These are phyloP conservation scores for Colletotrichum sp. DNA, from an alignment of 2,329 filamentous ascomycete genomes.

Conservation along the genomic window DNA sequence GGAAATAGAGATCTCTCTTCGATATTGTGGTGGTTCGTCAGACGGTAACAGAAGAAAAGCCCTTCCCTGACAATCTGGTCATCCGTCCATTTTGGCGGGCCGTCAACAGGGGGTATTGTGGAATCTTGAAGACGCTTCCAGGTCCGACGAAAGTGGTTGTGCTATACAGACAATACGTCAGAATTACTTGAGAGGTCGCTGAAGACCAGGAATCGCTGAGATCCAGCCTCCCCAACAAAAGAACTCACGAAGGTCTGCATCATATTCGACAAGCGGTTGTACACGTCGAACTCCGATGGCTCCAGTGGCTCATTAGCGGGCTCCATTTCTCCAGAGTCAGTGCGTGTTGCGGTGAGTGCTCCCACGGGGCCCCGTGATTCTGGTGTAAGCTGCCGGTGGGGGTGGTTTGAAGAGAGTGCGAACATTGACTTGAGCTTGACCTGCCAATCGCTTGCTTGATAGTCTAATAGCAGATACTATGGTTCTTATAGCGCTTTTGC, in stretches of 20 bases:
- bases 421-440: fast-evolving
- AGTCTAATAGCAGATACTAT: not conserved
- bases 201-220: not conserved
- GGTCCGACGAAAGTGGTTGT: slow-evolving; percentile 75
- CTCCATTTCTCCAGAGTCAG: not conserved
- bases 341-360: not conserved
- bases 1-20: slow-evolving; percentile 86
- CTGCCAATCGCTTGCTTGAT: not conserved
- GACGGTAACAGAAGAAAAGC: slow-evolving; percentile 69
- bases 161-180: slow-evolving; percentile 48
- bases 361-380: not conserved
- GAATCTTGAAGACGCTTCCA: slow-evolving; percentile 74
- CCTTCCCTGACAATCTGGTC: slow-evolving; percentile 71
- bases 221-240: slow-evolving; percentile 12
- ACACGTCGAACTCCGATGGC: slow-evolving; percentile 68
- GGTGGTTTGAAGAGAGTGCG: not conserved
- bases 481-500: not conserved
- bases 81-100: slow-evolving; percentile 57
- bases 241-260: slow-evolving; percentile 73
- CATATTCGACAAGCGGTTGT: slow-evolving; percentile 73
- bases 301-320: slow-evolving; percentile 62
- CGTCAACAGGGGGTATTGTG: slow-evolving; percentile 60
- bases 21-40: slow-evolving; percentile 79
- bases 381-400: not conserved
- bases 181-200: not conserved